These are phyloP conservation scores for Epichloe coenophiala DNA, from an alignment of 2,329 filamentous ascomycete genomes.

Conservation along the genomic window DNA sequence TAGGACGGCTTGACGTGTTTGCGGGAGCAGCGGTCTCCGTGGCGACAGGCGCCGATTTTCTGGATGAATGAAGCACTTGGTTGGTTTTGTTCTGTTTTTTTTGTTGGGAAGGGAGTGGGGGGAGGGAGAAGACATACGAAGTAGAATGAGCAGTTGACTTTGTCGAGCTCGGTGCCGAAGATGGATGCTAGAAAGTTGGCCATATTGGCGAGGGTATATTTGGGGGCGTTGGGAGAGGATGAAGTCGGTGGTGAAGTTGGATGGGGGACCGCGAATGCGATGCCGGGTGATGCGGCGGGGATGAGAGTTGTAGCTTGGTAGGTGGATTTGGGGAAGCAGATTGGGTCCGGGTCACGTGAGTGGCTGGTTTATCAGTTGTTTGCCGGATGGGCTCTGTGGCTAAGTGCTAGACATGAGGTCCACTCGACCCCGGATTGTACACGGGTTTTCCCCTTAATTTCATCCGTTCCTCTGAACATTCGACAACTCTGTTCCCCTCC, in stretches of 20 bases:
- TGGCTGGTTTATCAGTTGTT: constrained; percentile 15
- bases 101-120: not conserved
- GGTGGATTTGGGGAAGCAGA: not conserved
- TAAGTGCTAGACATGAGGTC: not conserved
- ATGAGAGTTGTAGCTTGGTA: too few species aligned
- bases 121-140: constrained; percentile 21
- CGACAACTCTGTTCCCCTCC: not conserved
- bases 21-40: constrained; percentile 93
- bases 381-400: constrained; percentile 5
- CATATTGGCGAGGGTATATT: constrained; percentile 37
- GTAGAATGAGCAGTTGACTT: constrained; percentile 99
- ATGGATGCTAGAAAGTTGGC: constrained; percentile 98
- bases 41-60: constrained; percentile 97
- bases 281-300: not conserved
- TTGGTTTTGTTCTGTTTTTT: not conserved
- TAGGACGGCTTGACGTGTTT: constrained; percentile 99
- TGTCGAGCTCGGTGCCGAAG: constrained; percentile 99
- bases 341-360: constrained; percentile 16
- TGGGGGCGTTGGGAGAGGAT: not conserved
- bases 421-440: not conserved
- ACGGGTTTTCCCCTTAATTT: not conserved
- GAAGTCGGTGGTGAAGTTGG: not conserved
- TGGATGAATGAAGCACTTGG: not conserved
- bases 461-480: not conserved
- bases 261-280: not conserved